These are phyloP conservation scores for Pseudogymnoascus sp. DNA, from an alignment of 2,329 filamentous ascomycete genomes.

Conservation along the genomic window DNA sequence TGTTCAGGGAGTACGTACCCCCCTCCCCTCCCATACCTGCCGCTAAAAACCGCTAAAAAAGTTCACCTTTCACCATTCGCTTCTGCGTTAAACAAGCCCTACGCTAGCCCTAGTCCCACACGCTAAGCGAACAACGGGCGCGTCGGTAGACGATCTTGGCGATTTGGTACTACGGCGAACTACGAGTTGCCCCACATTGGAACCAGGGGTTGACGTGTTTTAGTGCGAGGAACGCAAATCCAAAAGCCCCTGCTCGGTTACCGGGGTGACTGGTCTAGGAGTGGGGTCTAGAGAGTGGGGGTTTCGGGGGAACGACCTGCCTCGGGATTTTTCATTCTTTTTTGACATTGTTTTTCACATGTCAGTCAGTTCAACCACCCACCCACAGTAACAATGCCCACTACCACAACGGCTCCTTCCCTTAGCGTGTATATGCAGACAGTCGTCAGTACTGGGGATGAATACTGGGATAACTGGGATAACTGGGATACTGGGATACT, in stretches of 20 bases:
- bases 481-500: not conserved
- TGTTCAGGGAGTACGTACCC: too few relatives aligned
- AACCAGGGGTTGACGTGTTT: not conserved
- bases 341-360: not conserved
- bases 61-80: too few relatives aligned
- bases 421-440: too few relatives aligned
- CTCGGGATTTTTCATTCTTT: not conserved
- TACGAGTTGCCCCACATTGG: not conserved
- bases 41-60: too few relatives aligned
- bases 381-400: too few relatives aligned
- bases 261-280: not conserved
- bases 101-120: too few relatives aligned
- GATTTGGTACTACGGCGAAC: not conserved
- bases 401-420: too few relatives aligned
- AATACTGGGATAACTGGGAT: too few relatives aligned
- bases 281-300: not conserved
- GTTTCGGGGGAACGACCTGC: not conserved
- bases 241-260: not conserved
- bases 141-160: not conserved
- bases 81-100: too few relatives aligned
- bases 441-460: too few relatives aligned
- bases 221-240: too few relatives aligned
- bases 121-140: not conserved
- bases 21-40: too few relatives aligned
- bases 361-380: not conserved